These are phyloP conservation scores for Pleurotus ostreatus DNA, from an alignment of 768 basidiomycete genomes.

Conservation along the genomic window DNA sequence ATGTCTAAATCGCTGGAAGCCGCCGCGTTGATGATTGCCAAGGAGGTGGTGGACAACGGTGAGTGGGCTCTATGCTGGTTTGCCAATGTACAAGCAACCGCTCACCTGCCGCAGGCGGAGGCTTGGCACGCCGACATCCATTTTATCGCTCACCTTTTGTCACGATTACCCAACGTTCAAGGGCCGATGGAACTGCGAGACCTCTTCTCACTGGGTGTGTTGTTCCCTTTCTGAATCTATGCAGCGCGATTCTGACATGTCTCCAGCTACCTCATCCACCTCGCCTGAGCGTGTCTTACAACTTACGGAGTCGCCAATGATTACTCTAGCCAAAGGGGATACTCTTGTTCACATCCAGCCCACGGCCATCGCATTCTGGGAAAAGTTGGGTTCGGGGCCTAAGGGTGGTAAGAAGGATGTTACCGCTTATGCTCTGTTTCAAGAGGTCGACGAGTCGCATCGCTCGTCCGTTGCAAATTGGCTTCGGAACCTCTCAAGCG, in stretches of 20 bases:
- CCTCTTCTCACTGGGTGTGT: conserved; percentile 39
- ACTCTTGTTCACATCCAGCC: conserved; percentile 67
- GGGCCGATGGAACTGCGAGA: conserved; percentile 38
- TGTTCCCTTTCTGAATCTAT: not conserved
- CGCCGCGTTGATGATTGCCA: conserved; percentile 56
- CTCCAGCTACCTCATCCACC: not conserved
- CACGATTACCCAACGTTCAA: conserved; percentile 30
- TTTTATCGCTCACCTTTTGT: conserved; percentile 38
- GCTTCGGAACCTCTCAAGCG: conserved; percentile 47
- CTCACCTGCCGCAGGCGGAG: conserved; percentile 22
- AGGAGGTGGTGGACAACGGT: conserved; percentile 71
- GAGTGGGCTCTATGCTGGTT: conserved; percentile 69
- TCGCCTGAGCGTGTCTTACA: conserved; percentile 14
- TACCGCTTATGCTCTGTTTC: conserved; percentile 63
- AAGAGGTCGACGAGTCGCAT: conserved; percentile 50
- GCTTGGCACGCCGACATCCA: conserved; percentile 61
- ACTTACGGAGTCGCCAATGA: conserved; percentile 47
- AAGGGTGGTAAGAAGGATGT: conserved; percentile 70
- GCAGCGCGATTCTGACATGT: not conserved
- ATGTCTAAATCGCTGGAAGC: conserved; percentile 66
- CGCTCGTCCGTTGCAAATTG: conserved; percentile 50
- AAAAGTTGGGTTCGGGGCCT: conserved; percentile 74
- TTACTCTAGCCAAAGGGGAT: conserved; percentile 66
- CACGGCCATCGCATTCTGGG: conserved; percentile 78
- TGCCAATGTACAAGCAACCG: conserved; percentile 25